Base-by-base conservation (phyloP, 441 rosid species). In the Gossypium schwendimanii region DNA sequence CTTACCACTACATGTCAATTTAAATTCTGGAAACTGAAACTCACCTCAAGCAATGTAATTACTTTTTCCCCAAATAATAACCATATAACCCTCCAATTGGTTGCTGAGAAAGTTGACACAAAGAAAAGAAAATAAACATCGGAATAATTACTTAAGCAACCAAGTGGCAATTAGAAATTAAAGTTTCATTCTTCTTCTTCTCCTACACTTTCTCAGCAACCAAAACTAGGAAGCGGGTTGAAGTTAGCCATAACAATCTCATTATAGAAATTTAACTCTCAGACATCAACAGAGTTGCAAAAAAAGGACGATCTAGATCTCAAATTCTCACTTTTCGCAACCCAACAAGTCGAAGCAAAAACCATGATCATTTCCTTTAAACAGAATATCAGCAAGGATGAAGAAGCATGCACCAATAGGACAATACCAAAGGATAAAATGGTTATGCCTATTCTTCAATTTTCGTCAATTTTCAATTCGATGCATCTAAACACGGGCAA, bases 71-170 rank as follows among this genome's bases (percentile, higher is more conserved):
- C 77, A 70, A 63, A 66, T 26, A 70, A 68, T 54, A 75, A 75
- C 26, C 58, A 73, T 67, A 41, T 58, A 60, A 73, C 47, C 78
- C 36, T 31, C 65, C 39, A 58, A 67, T 63, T 72, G 41, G 69
- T 74, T 63, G 66, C 74, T 77, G 75, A 71, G 75, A 63, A 69
- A 69, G 36, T 52, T 39, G 76, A 61, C 59, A 63, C 57, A 63
- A 74, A 33, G 55, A 74, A 74, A 17, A 62, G 57, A 74, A 69
- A 15, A 70, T 18, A 15, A 76, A 54, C 21, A 54, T 58, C 39
- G 44, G 33, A 62, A 57, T 68, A 52, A 68, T 52, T 62, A 28
- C 50, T 64, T 58, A 15, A 33, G 57, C 58, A 72, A 73, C 70
- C 71, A 63, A 63, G 39, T 14, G 63, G 57, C 0, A 24, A 23